Conservation (phyloP, 129 eudicot genomes). For the Chrysanthemum seticuspe region DNA sequence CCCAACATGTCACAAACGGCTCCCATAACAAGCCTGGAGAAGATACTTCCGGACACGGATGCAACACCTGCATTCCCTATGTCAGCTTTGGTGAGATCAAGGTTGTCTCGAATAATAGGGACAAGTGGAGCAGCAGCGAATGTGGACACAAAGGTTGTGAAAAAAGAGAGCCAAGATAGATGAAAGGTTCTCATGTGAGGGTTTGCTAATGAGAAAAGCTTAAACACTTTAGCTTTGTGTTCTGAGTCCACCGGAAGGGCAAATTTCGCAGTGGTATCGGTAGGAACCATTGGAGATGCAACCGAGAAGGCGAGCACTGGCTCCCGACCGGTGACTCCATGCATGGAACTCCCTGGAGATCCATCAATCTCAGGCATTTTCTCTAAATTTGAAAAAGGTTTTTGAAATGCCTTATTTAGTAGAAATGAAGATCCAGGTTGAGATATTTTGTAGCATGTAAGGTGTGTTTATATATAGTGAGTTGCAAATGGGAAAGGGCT, state of each 20-base stretch:
- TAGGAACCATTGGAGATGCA: conserved; percentile 23
- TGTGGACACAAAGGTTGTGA: conserved; percentile 54
- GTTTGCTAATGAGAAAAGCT: conserved; percentile 43
- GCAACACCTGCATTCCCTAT: conserved; percentile 61
- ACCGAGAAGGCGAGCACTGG: conserved; percentile 37
- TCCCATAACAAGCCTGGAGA: conserved; percentile 62
- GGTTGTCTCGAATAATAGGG: conserved; percentile 65
- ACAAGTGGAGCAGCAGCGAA: conserved; percentile 68
- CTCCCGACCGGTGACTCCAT: conserved; percentile 41
- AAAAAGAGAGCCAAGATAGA: conserved; percentile 54
- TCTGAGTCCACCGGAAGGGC: conserved; percentile 56
- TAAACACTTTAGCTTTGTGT: conserved; percentile 52
- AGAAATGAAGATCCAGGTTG: conserved; percentile 2
- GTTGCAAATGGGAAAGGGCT: background rate
- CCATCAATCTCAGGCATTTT: conserved; percentile 35
- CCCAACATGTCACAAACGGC: conserved; percentile 61
- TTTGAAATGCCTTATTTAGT: conserved; percentile 5
- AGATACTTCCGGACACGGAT: conserved; percentile 57
- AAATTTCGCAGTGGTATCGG: conserved; percentile 36
- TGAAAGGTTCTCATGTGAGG: conserved; percentile 72
- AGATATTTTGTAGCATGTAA: background rate
- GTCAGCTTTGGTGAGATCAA: conserved; percentile 50
- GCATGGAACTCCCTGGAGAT: conserved; percentile 50
- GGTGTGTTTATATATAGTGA: conserved; percentile 14
- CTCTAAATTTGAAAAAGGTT: background rate